These are phyloP conservation scores for Malus domestica DNA, from an alignment of 306 rosid species.

Conservation along the genomic window ASM211411v1 NC_041804.1:1150001-1150500, in stretches of 20 bases:
- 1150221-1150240: slow-evolving; percentile 1
- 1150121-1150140: slow-evolving; percentile 93
- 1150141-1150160: slow-evolving; percentile 82
- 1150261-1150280: slow-evolving; percentile 4
- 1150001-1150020: slow-evolving; percentile 89
- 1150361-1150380: slow-evolving; percentile 88
- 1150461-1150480: slow-evolving; percentile 86
- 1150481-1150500: slow-evolving; percentile 10
- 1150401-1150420: slow-evolving; percentile 95
- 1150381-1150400: slow-evolving; percentile 98
- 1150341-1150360: slow-evolving; percentile 93
- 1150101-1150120: slow-evolving; percentile 80
- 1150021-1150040: slow-evolving; percentile 75
- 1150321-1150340: slow-evolving; percentile 96
- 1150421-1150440: slow-evolving; percentile 70
- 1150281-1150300: slow-evolving; percentile 3
- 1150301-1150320: slow-evolving; percentile 83
- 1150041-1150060: slow-evolving; percentile 74
- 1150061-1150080: slow-evolving; percentile 79
- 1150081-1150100: slow-evolving; percentile 83
- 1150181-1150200: slow-evolving; percentile 85
- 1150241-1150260: neutral
- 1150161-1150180: slow-evolving; percentile 95
- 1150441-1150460: slow-evolving; percentile 67
- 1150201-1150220: neutral